Percentiles rank a stretch among this genome's conserved stretches.
Evolutionary conservation across 1,139 yeast genomes (phyloP).

Genomic region (Candida smagusa): DNA sequence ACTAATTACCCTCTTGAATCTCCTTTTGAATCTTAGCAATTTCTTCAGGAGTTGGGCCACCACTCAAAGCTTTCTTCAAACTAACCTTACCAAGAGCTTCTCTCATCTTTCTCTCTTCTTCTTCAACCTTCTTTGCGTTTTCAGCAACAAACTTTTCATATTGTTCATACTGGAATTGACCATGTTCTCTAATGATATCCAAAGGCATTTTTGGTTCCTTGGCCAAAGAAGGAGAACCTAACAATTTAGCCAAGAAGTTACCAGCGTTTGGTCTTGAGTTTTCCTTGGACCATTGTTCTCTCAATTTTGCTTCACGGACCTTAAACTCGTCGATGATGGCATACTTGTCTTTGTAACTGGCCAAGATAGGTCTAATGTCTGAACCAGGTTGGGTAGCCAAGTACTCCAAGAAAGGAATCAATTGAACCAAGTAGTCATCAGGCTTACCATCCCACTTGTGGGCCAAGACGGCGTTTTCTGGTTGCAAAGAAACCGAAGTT

Average conservation of each 20-base stretch:
- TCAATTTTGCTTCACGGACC: conserved; percentile 70
- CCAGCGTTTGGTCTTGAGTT: conserved; percentile 53
- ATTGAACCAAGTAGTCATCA: conserved; percentile 71
- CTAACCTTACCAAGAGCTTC: conserved; percentile 81
- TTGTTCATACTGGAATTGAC: conserved; percentile 82
- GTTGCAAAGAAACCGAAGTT: conserved; percentile 76
- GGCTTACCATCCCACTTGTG: conserved; percentile 84
- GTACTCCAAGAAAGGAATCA: conserved; percentile 93
- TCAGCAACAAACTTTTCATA: conserved; percentile 82
- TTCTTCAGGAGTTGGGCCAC: conserved; percentile 82
- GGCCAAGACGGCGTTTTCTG: conserved; percentile 85
- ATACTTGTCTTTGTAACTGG: conserved; percentile 61
- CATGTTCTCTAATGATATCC: conserved; percentile 88
- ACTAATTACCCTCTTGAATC: conserved; percentile 11
- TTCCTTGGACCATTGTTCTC: conserved; percentile 63
- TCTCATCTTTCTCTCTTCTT: conserved; percentile 74
- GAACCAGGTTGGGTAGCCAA: conserved; percentile 86
- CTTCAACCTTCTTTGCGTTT: conserved; percentile 82
- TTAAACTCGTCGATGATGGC: conserved; percentile 72
- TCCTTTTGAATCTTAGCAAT: conserved; percentile 65
- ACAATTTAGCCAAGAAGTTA: conserved; percentile 51
- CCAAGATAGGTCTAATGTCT: conserved; percentile 87
- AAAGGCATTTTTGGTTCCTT: conserved; percentile 81
- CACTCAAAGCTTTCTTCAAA: conserved; percentile 79
- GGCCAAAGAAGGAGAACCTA: conserved; percentile 57